phyloP scores from a whole-genome alignment of 139 green algal genomes.

The Klebsormidium nitens region DNA sequence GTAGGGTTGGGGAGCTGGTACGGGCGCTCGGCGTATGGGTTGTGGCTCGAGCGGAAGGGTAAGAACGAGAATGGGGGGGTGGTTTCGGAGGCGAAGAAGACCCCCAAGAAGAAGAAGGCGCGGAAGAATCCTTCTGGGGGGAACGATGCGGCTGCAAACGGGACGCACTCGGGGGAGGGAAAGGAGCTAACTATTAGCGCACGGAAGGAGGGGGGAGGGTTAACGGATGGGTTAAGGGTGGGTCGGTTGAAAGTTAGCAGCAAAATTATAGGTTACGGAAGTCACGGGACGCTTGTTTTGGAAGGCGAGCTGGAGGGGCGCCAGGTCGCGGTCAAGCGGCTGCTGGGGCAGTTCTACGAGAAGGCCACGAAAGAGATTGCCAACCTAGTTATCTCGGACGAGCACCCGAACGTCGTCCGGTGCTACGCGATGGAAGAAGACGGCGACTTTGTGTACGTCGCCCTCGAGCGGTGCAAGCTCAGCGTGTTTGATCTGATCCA shows the following conservation, averaged over 20 bases:
- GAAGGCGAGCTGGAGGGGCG: slow-evolving; percentile 46
- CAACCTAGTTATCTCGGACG: slow-evolving; percentile 84
- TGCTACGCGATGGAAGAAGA: slow-evolving; percentile 98
- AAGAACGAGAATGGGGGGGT: too few species aligned
- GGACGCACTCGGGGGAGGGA: neutral
- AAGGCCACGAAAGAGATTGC: slow-evolving; percentile 85
- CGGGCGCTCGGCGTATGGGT: too few species aligned
- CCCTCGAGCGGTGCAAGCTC: slow-evolving; percentile 78
- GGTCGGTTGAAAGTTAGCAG: slow-evolving; percentile 36
- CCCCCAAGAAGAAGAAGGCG: too few species aligned
- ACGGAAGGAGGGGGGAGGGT: too few species aligned
- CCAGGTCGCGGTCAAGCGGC: slow-evolving; percentile 46
- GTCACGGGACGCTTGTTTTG: slow-evolving; percentile 50
- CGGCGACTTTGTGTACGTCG: slow-evolving; percentile 93
- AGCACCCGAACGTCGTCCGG: slow-evolving; percentile 90
- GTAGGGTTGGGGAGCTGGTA: too few species aligned
- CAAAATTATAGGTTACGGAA: slow-evolving; percentile 51
- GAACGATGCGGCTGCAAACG: neutral
- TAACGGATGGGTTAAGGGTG: slow-evolving; percentile 5
- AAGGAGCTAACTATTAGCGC: neutral
- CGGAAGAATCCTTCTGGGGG: neutral
- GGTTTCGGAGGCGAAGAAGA: too few species aligned
- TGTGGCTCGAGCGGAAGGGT: too few species aligned
- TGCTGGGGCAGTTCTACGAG: slow-evolving; percentile 45
- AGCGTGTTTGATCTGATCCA: slow-evolving; percentile 51